phyloP scores from a whole-genome alignment of 371 early-diverging fungal species.

The Mortierella sp. region DNA sequence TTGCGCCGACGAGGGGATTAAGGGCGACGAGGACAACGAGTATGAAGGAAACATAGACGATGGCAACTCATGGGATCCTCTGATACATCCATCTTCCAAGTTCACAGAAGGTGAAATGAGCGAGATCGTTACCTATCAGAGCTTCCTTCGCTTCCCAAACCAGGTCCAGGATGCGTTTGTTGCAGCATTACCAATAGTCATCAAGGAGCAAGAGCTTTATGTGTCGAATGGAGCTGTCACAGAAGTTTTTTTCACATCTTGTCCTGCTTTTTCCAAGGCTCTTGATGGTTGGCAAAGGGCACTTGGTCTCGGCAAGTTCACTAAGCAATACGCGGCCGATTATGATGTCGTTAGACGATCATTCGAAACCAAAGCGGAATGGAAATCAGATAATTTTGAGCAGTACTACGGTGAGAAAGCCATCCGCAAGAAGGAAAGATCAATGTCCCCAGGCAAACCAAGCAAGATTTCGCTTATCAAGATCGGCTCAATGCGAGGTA shows the following conservation, averaged over 20 bases:
- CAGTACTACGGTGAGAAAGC: slow-evolving; percentile 27
- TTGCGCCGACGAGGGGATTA: background rate
- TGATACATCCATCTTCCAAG: slow-evolving; percentile 16
- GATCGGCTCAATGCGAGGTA: slow-evolving; percentile 10
- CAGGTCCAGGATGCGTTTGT: slow-evolving; percentile 2
- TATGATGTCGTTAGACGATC: background rate
- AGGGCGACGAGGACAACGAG: background rate
- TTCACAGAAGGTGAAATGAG: slow-evolving; percentile 5
- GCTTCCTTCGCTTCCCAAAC: background rate
- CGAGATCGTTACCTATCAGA: slow-evolving; percentile 1
- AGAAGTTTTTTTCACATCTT: slow-evolving; percentile 7
- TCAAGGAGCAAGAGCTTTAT: slow-evolving; percentile 2
- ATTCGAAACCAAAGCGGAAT: background rate
- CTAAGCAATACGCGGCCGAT: slow-evolving; percentile 6
- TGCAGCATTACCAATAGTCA: slow-evolving; percentile 4
- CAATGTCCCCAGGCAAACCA: slow-evolving; percentile 14
- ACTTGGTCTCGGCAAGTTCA: slow-evolving; percentile 12
- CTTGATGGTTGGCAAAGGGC: slow-evolving; percentile 19
- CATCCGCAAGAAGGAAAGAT: slow-evolving; percentile 5
- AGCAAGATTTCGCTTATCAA: slow-evolving; percentile 12
- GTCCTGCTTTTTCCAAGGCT: slow-evolving; percentile 1
- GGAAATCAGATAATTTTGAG: slow-evolving; percentile 25
- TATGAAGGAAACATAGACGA: background rate
- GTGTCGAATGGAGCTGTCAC: background rate
- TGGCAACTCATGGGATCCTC: background rate